A percentile compares a stretch with the other conserved stretches of the same genome.
phyloP scores from a whole-genome alignment of 2,329 filamentous ascomycete genomes.

The Gnomoniopsis smithogilvyi region DNA sequence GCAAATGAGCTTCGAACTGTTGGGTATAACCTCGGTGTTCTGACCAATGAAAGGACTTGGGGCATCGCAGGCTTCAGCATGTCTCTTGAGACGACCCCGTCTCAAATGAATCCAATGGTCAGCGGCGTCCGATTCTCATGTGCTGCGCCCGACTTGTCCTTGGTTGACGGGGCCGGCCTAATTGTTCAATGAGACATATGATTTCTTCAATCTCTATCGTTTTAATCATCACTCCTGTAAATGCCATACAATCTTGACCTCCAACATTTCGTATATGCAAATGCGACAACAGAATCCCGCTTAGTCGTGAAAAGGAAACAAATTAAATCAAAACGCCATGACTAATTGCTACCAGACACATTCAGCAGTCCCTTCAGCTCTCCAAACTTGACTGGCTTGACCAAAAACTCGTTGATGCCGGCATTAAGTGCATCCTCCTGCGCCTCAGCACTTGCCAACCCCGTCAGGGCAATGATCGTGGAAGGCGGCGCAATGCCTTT shows the following conservation, averaged over 20 bases:
- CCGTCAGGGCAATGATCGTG: slow-evolving; percentile 50
- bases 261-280: neutral
- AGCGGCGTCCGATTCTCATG: no score
- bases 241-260: neutral
- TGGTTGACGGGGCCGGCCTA: no score
- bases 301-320: neutral
- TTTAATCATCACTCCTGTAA: neutral
- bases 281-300: neutral
- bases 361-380: slow-evolving; percentile 37
- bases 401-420: slow-evolving; percentile 48
- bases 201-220: neutral
- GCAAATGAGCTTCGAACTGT: no score
- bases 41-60: no score
- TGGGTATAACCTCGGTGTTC: no score
- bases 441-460: slow-evolving; percentile 45
- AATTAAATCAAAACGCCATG: neutral
- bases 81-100: no score
- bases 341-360: neutral
- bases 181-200: neutral
- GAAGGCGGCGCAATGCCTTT: slow-evolving; percentile 33
- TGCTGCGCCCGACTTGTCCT: no score
- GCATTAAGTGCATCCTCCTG: slow-evolving; percentile 45
- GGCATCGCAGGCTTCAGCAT: no score
- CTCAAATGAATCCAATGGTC: no score
- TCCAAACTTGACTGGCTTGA: slow-evolving; percentile 45